A percentile compares a stretch with the other conserved stretches of the same genome.
These are phyloP conservation scores for Phytophthora sansomeana DNA, from an alignment of 352 stramenopile genomes.

Conservation along the genomic window DNA sequence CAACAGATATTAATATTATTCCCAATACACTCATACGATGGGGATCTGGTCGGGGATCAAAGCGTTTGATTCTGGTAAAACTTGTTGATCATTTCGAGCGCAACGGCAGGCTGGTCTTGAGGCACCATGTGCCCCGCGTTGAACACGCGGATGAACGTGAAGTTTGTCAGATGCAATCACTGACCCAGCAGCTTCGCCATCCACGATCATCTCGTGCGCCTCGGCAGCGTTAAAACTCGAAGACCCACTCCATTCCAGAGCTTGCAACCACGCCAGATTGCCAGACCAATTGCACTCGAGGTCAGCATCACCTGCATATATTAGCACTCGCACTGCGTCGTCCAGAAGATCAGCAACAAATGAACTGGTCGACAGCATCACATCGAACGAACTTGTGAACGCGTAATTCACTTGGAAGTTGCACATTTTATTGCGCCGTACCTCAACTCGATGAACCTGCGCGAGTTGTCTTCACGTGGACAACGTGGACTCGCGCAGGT, in stretches of 20 bases:
- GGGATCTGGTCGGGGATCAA: too few species aligned
- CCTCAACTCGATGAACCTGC: too few species aligned
- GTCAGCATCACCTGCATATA: slow-evolving; percentile 97
- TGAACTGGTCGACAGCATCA: slow-evolving; percentile 90
- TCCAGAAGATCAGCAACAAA: slow-evolving; percentile 90
- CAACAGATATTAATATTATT: too few species aligned
- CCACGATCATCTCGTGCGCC: slow-evolving; percentile 26
- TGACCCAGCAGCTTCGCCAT: slow-evolving; percentile 32
- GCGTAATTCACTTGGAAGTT: slow-evolving; percentile 91
- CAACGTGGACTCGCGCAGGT: slow-evolving; percentile 44
- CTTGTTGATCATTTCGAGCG: slow-evolving; percentile 56
- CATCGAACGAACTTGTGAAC: slow-evolving; percentile 85
- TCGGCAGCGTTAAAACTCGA: slow-evolving; percentile 73
- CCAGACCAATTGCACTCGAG: slow-evolving; percentile 97
- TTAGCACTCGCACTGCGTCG: slow-evolving; percentile 73
- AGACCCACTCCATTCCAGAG: slow-evolving; percentile 90
- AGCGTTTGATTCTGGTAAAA: slow-evolving; percentile 60
- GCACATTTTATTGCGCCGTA: too few species aligned
- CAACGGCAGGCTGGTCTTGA: slow-evolving; percentile 48
- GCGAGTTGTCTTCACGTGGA: too few species aligned
- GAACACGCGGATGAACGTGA: slow-evolving; percentile 60
- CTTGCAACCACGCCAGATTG: slow-evolving; percentile 92
- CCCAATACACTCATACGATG: too few species aligned
- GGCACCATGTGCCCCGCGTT: slow-evolving; percentile 71
- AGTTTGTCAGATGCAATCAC: slow-evolving; percentile 50